Evolutionary conservation across 1,139 yeast genomes (phyloP).

Genomic region (Geotrichum reessii): DNA sequence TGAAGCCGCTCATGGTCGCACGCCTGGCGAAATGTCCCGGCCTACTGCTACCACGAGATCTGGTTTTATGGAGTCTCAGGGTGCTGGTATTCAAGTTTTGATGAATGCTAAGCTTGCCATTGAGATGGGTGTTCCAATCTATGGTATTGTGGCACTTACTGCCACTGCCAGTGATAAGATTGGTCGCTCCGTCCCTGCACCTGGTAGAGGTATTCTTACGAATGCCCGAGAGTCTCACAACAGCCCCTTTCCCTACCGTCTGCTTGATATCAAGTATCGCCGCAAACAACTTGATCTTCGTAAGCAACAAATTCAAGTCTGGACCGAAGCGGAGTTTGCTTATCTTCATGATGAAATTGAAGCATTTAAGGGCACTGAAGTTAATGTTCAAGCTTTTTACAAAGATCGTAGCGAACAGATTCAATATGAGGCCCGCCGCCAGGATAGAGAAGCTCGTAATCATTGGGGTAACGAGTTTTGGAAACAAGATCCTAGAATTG

Average conservation of each 20-base stretch:
- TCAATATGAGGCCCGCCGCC: constrained; percentile 74
- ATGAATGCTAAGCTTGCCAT: constrained; percentile 93
- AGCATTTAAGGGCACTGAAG: constrained; percentile 53
- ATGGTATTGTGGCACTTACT: constrained; percentile 88
- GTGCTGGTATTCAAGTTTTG: constrained; percentile 94
- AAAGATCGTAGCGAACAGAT: constrained; percentile 85
- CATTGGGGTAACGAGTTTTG: constrained; percentile 96
- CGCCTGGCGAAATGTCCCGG: constrained; percentile 97
- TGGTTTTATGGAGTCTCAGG: constrained; percentile 99
- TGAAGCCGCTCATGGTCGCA: constrained; percentile 91
- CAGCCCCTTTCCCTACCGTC: constrained; percentile 71
- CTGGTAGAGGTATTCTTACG: constrained; percentile 98
- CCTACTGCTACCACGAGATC: constrained; percentile 93
- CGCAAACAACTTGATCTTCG: constrained; percentile 82
- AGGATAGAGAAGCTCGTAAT: constrained; percentile 79
- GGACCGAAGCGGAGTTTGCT: constrained; percentile 79
- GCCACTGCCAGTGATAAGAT: constrained; percentile 97
- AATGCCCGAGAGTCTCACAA: constrained; percentile 92
- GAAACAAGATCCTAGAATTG: constrained; percentile 84
- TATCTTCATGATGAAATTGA: constrained; percentile 67
- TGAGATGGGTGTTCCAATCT: constrained; percentile 97
- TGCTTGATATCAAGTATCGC: constrained; percentile 89
- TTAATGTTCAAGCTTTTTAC: constrained; percentile 43
- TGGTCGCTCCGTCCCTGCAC: constrained; percentile 98
- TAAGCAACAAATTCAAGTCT: constrained; percentile 65